Conservation (phyloP, 2,329 filamentous ascomycete genomes). For the Pseudogymnoascus sp. region DNA sequence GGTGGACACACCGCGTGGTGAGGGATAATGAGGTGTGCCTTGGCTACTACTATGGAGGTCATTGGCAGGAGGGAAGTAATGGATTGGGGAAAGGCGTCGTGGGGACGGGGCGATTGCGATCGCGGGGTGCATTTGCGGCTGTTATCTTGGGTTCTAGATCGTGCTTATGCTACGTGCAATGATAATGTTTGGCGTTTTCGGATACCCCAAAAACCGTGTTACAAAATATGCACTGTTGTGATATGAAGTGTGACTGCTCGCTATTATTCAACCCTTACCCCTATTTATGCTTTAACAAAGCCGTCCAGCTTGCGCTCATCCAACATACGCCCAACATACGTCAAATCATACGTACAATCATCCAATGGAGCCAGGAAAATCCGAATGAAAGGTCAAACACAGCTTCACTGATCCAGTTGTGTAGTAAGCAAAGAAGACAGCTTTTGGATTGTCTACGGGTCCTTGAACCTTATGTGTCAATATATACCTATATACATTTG, state of each 20-base stretch:
- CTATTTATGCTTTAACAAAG: not conserved
- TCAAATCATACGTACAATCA: no score
- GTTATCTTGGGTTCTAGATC: not conserved
- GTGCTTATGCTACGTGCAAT: not conserved
- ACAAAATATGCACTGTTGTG: not conserved
- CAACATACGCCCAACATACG: no score
- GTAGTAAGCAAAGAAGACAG: not conserved
- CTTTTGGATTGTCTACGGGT: not conserved
- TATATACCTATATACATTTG: slow-evolving; percentile 3
- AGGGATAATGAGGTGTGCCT: slow-evolving; percentile 2
- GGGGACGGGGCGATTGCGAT: not conserved
- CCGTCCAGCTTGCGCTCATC: no score
- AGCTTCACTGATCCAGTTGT: no score
- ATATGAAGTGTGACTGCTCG: not conserved
- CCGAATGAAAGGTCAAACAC: no score
- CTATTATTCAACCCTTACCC: not conserved
- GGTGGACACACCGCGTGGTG: slow-evolving; percentile 50
- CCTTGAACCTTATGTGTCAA: not conserved
- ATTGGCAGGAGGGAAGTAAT: not conserved
- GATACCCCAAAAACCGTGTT: not conserved
- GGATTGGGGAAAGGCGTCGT: not conserved
- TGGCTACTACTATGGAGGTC: not conserved
- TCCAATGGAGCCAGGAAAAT: no score
- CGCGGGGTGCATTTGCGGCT: not conserved
- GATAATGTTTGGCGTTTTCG: slow-evolving; percentile 4